Evolutionary conservation across 1,284 basidiomycete genomes (phyloP), one percentile per base, ranked within the genome.

Genomic region (Ganoderma sinense): DNA sequence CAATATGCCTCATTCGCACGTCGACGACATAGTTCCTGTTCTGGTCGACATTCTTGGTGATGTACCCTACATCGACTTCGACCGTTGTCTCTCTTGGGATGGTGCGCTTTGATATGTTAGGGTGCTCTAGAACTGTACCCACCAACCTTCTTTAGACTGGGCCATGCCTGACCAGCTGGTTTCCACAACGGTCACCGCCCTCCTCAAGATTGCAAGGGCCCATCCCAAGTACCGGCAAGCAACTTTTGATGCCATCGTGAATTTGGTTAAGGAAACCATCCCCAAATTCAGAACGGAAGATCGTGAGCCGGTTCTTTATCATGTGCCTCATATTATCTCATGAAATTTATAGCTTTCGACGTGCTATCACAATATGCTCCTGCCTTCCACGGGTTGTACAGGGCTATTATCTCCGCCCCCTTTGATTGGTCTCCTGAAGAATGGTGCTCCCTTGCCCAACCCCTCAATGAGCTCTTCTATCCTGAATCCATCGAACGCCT

Each of bases 351-450:
- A 93, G 95, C 93, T 1, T 83, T 91, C 39, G 86, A 91, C 72
- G 86, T 94, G 40, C 83, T 97, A 23, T 90, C 91, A 0, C 93
- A 94, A 74, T 83, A 92, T 62, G 91, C 91, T 26, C 96, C 96
- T 13, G 89, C 93, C 36, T 86, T 97, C 68, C 95, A 97, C 79
- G 96, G 96, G 16, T 84, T 97, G 51, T 95, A 96, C 78, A 89
- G 96, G 45, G 95, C 96, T 16, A 88, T 97, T 69, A 93, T 91
- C 59, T 92, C 92, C 16, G 91, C 90, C 2, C 85, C 89, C 1
- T 96, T 93, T 76, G 83, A 87, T 29, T 97, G 95, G 95, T 87
- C 86, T 23, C 77, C 89, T 39, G 73, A 81, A 10, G 91, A 95
- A 75, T 95, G 93, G 91, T 82, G 85, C 26, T 79, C 82, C 31